These are phyloP conservation scores for Allantophomopsis cytisporea DNA, from an alignment of 2,329 filamentous ascomycete species.

Conservation along the genomic window DNA sequence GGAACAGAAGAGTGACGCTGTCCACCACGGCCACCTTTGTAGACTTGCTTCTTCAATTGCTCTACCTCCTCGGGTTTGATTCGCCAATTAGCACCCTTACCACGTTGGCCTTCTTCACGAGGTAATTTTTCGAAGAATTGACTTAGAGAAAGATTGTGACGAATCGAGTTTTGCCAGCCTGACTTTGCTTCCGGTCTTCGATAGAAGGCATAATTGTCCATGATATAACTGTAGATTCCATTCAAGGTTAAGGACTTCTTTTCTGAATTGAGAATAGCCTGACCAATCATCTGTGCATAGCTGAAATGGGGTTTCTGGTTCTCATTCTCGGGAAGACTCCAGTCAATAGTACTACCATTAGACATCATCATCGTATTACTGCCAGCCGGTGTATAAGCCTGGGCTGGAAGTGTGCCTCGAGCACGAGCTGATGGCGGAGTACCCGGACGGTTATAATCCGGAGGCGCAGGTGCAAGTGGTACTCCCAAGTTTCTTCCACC, in stretches of 20 bases:
- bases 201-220: constrained; percentile 85
- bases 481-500: constrained; percentile 9
- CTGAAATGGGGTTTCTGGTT: constrained; percentile 94
- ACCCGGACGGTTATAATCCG: constrained; percentile 44
- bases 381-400: constrained; percentile 8
- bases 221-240: constrained; percentile 92
- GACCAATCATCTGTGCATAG: constrained; percentile 93
- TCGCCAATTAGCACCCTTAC: constrained; percentile 99
- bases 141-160: constrained; percentile 90
- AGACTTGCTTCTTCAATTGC: constrained; percentile 55
- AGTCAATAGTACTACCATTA: constrained; percentile 47
- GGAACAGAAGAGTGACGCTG: constrained; percentile 57
- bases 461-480: constrained; percentile 43
- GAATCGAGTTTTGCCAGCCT: constrained; percentile 98
- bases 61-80: constrained; percentile 74
- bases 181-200: constrained; percentile 57
- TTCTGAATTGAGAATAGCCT: constrained; percentile 77
- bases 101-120: constrained; percentile 83
- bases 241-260: constrained; percentile 84
- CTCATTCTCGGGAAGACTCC: constrained; percentile 71
- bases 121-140: constrained; percentile 92
- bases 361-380: constrained; percentile 25
- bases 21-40: constrained; percentile 45
- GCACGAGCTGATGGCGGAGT: constrained; percentile 28
- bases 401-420: constrained; percentile 12